Evolutionary conservation across 2,329 filamentous ascomycete genomes (phyloP), one percentile per base, ranked within the genome.

Genomic region (Fusarium sublunatum): DNA sequence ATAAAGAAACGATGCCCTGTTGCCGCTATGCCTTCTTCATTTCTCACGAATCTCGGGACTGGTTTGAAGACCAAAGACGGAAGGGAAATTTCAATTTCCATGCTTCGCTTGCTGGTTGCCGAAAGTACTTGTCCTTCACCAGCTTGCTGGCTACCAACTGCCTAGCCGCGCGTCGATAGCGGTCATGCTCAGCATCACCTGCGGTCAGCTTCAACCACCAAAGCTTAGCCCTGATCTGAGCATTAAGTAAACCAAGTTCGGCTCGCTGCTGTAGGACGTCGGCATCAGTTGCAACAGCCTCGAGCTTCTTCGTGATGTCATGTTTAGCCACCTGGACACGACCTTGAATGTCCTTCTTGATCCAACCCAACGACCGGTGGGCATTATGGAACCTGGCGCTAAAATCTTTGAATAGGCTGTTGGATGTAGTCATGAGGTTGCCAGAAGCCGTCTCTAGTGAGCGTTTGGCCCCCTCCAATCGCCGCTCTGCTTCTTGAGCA

Each of bases 171-270:
- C 70, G 73, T 52, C 78, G 66, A 59, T 86, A 86, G 3, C 74
- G 75, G 4, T 75, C 70, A 47, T 81, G 76, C 64, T 85, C 82
- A 13, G 80, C 76, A 3, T 68, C 72, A 65, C 80, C 82, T 19
- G 83, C 83, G 46, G 79, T 82, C 29, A 85, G 45, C 70, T 80
- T 82, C 45, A 88, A 74, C 84, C 84, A 88, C 75, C 82, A 79
- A 29, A 87, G 76, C 71, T 82, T 85, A 12, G 86, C 85, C 39
- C 76, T 76, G 25, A 88, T 76, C 68, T 86, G 86, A 12, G 85
- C 83, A 35, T 78, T 79, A 26, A 87, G 73, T 9, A 88, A 63
- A 1, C 76, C 73, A 6, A 85, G 71, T 25, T 80, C 73, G 2
- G 82, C 64, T 40, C 80, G 78, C 7, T 80, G 73, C 45, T 78